Percentiles rank a stretch among this genome's conserved stretches.
These are phyloP conservation scores for Phalaenopsis hybrid DNA, from an alignment of 116 monocot species.

Conservation along the genomic window DNA sequence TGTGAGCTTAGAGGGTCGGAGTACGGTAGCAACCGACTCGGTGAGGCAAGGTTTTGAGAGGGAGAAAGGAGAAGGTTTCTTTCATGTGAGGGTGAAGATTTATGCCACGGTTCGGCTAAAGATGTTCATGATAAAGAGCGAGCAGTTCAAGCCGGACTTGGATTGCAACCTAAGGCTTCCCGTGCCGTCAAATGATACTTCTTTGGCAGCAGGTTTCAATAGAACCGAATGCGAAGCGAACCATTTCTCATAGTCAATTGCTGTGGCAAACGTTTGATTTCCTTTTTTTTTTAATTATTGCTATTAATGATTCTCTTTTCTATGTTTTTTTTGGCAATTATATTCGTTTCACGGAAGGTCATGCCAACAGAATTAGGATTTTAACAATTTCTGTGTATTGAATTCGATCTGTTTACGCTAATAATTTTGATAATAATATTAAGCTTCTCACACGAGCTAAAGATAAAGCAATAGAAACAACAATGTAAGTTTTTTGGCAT, in stretches of 20 bases:
- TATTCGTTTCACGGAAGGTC: too few species aligned
- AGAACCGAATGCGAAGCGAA: conserved; percentile 13
- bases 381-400: too few species aligned
- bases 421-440: too few species aligned
- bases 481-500: too few species aligned
- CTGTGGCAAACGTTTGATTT: too few species aligned
- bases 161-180: conserved; percentile 20
- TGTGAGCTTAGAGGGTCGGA: not conserved
- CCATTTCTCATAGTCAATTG: conserved; percentile 6
- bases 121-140: conserved; percentile 20
- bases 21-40: not conserved
- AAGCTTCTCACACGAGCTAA: too few species aligned
- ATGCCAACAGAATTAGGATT: too few species aligned
- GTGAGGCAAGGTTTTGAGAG: not conserved
- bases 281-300: too few species aligned
- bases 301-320: too few species aligned
- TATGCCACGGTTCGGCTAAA: conserved; percentile 22
- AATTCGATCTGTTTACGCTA: too few species aligned
- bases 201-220: conserved; percentile 7
- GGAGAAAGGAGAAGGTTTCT: conserved; percentile 19
- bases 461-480: too few species aligned
- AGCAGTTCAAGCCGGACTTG: conserved; percentile 16
- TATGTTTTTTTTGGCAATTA: too few species aligned
- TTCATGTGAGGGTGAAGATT: conserved; percentile 10
- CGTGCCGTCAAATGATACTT: conserved; percentile 8